Percentiles rank a stretch among this genome's conserved stretches.
Conservation (phyloP, 352 stramenopile species). For the Phytophthora lateralis region DNA sequence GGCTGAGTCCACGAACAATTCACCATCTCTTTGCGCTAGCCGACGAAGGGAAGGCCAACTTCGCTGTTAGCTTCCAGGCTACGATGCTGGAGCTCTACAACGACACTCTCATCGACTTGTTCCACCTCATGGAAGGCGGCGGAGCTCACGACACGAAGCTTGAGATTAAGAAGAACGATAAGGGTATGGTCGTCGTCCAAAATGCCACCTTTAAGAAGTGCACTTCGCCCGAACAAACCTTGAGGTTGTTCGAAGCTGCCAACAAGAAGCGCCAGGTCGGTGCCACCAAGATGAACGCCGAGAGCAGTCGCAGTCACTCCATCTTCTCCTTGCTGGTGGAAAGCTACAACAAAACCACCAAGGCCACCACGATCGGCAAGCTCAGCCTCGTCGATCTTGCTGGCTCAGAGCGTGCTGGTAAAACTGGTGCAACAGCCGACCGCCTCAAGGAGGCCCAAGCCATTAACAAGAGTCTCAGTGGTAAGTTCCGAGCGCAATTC, state of each 20-base stretch:
- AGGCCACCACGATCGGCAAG: conserved; percentile 80
- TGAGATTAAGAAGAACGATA: conserved; percentile 94
- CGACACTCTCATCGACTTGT: conserved; percentile 90
- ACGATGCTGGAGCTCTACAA: conserved; percentile 95
- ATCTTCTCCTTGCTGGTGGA: conserved; percentile 91
- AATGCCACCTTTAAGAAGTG: conserved; percentile 85
- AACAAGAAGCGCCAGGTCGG: conserved; percentile 91
- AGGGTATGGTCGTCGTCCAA: conserved; percentile 92
- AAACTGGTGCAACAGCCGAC: conserved; percentile 86
- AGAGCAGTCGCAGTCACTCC: conserved; percentile 90
- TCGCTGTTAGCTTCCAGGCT: conserved; percentile 75
- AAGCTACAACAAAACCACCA: conserved; percentile 90
- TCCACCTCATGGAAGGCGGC: conserved; percentile 78
- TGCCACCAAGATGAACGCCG: conserved; percentile 94
- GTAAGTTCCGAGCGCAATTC: conserved; percentile 26
- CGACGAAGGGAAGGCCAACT: conserved; percentile 53
- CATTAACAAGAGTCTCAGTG: conserved; percentile 92
- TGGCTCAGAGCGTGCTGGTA: conserved; percentile 86
- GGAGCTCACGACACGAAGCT: conserved; percentile 72
- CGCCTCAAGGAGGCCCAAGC: conserved; percentile 88
- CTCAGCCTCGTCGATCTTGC: conserved; percentile 90
- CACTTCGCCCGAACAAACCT: conserved; percentile 69
- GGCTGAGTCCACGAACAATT: conserved; percentile 89
- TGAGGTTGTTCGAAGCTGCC: conserved; percentile 86
- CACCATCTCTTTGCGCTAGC: conserved; percentile 84